Evolutionary conservation across 1,139 yeast genomes (phyloP).

Genomic region (Scheffersomyces lignicola): DNA sequence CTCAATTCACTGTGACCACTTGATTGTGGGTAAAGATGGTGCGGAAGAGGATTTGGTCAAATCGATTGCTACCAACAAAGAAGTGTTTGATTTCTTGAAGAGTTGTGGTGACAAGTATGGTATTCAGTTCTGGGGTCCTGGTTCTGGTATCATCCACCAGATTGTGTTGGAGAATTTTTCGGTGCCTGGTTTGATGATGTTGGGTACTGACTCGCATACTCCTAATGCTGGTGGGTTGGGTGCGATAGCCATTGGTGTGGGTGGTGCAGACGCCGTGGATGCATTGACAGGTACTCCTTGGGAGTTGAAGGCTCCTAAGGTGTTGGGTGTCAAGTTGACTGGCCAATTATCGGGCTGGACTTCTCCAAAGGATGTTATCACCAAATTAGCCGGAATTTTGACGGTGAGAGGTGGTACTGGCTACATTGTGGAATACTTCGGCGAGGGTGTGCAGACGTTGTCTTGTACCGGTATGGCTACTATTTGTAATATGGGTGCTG

Average conservation of each 20-base stretch:
- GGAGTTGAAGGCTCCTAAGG: conserved; percentile 96
- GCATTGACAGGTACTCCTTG: conserved; percentile 97
- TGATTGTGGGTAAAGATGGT: conserved; percentile 94
- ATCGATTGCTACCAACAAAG: conserved; percentile 83
- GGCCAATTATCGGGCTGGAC: conserved; percentile 90
- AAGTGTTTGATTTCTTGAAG: conserved; percentile 89
- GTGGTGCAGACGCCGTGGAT: conserved; percentile 99
- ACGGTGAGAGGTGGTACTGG: conserved; percentile 99
- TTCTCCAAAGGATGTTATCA: conserved; percentile 93
- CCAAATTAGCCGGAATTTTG: conserved; percentile 81
- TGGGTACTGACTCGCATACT: conserved; percentile 96
- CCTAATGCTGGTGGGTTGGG: conserved; percentile 99
- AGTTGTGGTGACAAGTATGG: conserved; percentile 92
- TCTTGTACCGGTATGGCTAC: conserved; percentile 99
- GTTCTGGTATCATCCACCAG: conserved; percentile 97
- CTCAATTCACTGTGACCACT: conserved; percentile 95
- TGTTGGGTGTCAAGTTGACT: conserved; percentile 86
- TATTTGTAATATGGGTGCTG: conserved; percentile 99
- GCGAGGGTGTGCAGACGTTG: conserved; percentile 82
- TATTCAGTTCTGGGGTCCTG: conserved; percentile 98
- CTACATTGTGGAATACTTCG: conserved; percentile 90
- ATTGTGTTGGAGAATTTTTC: conserved; percentile 93
- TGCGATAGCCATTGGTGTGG: conserved; percentile 96
- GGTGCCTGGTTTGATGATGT: conserved; percentile 93
- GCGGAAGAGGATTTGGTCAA: conserved; percentile 73